Evolutionary conservation across 441 rosid genomes (phyloP).

Genomic region (Lepidium campestre): DNA sequence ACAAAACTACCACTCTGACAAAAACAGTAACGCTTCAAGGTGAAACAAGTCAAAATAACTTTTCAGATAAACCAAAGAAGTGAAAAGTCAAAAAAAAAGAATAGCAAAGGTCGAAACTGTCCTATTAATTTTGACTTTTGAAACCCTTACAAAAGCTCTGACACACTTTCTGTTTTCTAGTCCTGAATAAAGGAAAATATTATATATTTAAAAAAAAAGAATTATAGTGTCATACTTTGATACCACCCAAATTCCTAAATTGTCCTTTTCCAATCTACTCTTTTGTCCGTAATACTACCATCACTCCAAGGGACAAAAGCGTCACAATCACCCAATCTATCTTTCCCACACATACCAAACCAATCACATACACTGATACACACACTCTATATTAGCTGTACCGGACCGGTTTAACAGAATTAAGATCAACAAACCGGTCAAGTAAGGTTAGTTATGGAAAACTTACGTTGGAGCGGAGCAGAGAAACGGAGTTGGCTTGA

Average conservation of each 20-base stretch:
- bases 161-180: constrained; percentile 15
- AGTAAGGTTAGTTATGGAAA: background rate
- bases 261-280: constrained; percentile 35
- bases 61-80: background rate
- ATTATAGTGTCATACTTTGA: constrained; percentile 30
- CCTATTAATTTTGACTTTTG: constrained; percentile 63
- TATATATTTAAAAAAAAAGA: background rate
- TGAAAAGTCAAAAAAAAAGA: constrained; percentile 18
- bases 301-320: constrained; percentile 25
- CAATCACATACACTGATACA: background rate
- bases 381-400: background rate
- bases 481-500: constrained; percentile 85
- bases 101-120: constrained; percentile 44
- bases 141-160: constrained; percentile 17
- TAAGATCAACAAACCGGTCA: background rate
- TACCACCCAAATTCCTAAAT: constrained; percentile 42
- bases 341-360: constrained; percentile 2
- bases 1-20: constrained; percentile 13
- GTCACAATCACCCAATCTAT: constrained; percentile 23
- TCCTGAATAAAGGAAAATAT: constrained; percentile 2
- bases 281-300: constrained; percentile 26
- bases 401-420: background rate
- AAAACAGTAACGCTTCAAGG: constrained; percentile 14
- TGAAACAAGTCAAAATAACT: constrained; percentile 21
- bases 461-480: constrained; percentile 63